Conservation (phyloP, 768 basidiomycete genomes). For the Collybiopsis luxurians region DNA sequence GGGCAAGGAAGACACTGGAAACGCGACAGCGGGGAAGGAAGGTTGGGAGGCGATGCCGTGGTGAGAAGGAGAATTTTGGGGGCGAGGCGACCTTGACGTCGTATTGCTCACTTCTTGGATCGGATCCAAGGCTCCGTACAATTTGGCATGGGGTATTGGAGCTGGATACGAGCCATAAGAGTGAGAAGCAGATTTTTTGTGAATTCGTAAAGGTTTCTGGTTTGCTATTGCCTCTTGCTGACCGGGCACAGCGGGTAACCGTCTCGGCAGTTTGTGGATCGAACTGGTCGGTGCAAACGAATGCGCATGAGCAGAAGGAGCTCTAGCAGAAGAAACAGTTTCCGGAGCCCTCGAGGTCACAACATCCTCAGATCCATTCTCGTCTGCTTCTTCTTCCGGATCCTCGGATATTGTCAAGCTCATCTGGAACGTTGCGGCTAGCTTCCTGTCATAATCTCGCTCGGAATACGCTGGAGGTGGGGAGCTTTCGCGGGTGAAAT, state of each 20-base stretch:
- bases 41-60: too few species aligned
- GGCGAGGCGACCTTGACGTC: neutral
- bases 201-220: neutral
- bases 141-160: neutral
- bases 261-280: neutral
- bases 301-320: neutral
- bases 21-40: too few species aligned
- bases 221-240: neutral
- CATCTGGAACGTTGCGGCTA: neutral
- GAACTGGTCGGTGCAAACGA: neutral
- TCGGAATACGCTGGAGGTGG: constrained; percentile 7
- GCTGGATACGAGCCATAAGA: neutral
- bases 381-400: neutral
- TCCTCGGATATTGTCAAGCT: neutral
- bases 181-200: constrained; percentile 7
- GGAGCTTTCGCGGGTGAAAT: neutral
- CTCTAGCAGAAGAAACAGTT: neutral
- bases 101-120: neutral
- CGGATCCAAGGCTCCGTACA: neutral
- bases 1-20: neutral
- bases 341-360: neutral
- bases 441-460: neutral
- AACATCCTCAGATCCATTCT: neutral
- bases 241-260: neutral
- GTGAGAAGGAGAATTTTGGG: too few species aligned